Conservation (phyloP, 345 rosid species). For the Psidium guajava region DNA sequence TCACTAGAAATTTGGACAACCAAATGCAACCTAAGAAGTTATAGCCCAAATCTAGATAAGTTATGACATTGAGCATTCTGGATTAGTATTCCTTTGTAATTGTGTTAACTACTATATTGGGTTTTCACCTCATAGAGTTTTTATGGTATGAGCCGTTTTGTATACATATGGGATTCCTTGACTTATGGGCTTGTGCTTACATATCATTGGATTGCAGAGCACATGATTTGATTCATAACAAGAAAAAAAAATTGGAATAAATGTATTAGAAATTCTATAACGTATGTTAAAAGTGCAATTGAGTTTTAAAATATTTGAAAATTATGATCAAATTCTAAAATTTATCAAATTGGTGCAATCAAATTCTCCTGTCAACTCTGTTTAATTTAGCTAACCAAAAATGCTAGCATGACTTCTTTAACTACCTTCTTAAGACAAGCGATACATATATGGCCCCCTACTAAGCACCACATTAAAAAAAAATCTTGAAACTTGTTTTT, state of each 20-base stretch:
- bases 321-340: fast-evolving
- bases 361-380: not conserved
- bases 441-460: fast-evolving
- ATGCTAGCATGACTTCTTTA: not conserved
- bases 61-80: no score
- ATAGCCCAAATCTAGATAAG: no score
- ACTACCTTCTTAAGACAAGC: not conserved
- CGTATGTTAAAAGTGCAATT: no score
- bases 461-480: not conserved
- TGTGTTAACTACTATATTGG: no score
- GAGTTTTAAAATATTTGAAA: not conserved
- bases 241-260: not conserved
- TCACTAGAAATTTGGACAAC: no score
- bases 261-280: not conserved
- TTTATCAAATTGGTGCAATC: not conserved
- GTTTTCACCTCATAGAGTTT: no score
- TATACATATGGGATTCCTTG: not conserved
- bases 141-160: no score
- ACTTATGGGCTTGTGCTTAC: not conserved
- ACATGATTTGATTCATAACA: not conserved
- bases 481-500: not conserved
- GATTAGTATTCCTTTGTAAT: no score
- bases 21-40: no score
- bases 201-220: not conserved
- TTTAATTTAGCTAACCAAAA: not conserved